phyloP scores from a whole-genome alignment of 1,284 basidiomycete species.

The Cryptococcus hybrid region DNA sequence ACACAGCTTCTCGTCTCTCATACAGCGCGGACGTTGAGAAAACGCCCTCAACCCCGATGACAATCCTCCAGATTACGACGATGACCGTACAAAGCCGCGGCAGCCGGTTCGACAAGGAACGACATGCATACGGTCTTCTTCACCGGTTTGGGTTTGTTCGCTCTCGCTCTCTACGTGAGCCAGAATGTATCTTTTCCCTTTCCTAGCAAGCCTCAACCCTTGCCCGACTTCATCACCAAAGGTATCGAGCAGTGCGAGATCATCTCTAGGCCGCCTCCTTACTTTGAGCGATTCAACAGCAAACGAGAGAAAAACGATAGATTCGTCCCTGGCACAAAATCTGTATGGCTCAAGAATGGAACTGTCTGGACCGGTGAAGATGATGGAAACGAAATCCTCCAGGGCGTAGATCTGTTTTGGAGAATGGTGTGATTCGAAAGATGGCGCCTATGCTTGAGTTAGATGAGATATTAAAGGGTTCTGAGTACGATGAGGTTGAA shows the following conservation, averaged over 20 bases:
- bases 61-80: background rate
- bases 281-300: slow-evolving; percentile 49
- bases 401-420: slow-evolving; percentile 53
- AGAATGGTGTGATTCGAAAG: slow-evolving; percentile 52
- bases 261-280: slow-evolving; percentile 27
- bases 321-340: slow-evolving; percentile 63
- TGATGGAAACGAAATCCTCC: slow-evolving; percentile 60
- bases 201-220: slow-evolving; percentile 11
- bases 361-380: slow-evolving; percentile 74
- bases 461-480: slow-evolving; percentile 2
- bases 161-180: background rate
- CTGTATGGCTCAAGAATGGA: slow-evolving; percentile 71
- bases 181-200: slow-evolving; percentile 26
- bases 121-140: background rate
- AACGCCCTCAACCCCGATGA: background rate
- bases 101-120: background rate
- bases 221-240: slow-evolving; percentile 30
- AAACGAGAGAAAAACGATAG: slow-evolving; percentile 61
- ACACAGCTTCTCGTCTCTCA: background rate
- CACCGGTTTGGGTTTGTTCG: background rate
- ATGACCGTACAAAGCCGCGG: too few species aligned
- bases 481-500: slow-evolving; percentile 40
- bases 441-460: slow-evolving; percentile 41
- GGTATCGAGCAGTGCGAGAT: slow-evolving; percentile 43
- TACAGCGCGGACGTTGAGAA: slow-evolving; percentile 10